Percentiles rank a stretch among this genome's conserved stretches.
Conservation (phyloP, 176 grass and related monocot species). For the Juncus effusus region DNA sequence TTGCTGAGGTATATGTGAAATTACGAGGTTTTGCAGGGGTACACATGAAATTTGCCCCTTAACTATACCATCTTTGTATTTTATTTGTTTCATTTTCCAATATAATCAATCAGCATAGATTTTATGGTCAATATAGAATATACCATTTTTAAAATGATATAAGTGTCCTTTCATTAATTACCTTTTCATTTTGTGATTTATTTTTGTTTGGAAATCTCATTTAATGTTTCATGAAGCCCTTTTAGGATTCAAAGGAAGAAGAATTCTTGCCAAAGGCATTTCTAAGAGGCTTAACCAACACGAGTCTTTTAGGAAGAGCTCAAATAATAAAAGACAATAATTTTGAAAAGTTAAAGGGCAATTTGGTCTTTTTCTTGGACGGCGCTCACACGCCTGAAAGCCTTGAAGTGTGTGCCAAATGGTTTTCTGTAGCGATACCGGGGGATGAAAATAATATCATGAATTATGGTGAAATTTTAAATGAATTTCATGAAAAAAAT, state of each 20-base stretch:
- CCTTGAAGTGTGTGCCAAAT: slow-evolving; percentile 74
- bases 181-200: neutral
- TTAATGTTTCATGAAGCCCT: slow-evolving; percentile 18
- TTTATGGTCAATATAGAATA: too few relatives aligned
- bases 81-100: too few relatives aligned
- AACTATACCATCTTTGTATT: too few relatives aligned
- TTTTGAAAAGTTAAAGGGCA: slow-evolving; percentile 25
- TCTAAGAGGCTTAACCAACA: slow-evolving; percentile 42
- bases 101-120: too few relatives aligned
- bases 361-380: slow-evolving; percentile 80
- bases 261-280: slow-evolving; percentile 52
- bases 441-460: slow-evolving; percentile 26
- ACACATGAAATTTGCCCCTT: too few relatives aligned
- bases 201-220: slow-evolving; percentile 20
- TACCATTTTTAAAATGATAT: too few relatives aligned
- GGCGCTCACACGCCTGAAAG: slow-evolving; percentile 81
- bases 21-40: too few relatives aligned
- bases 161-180: too few relatives aligned
- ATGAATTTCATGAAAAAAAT: slow-evolving; percentile 4
- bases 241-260: slow-evolving; percentile 34
- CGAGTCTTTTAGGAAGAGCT: slow-evolving; percentile 63
- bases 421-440: slow-evolving; percentile 62
- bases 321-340: slow-evolving; percentile 49
- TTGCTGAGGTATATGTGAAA: too few relatives aligned
- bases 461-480: neutral